These are phyloP conservation scores for Talaromyces nanjingensis DNA, from an alignment of 495 filamentous ascomycete genomes.

Conservation along the genomic window DNA sequence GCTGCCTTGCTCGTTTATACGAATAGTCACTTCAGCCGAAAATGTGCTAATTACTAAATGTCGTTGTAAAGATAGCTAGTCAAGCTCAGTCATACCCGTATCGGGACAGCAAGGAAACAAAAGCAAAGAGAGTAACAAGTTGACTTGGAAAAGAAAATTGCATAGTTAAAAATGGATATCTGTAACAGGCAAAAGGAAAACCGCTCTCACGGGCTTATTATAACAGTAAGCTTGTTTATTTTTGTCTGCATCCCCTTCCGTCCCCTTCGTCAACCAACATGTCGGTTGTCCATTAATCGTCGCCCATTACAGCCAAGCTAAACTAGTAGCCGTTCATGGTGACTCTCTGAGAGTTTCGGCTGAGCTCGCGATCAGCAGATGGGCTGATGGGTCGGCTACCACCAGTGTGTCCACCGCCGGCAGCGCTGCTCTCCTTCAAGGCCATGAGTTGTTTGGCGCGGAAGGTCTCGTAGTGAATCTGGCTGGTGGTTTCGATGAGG, in stretches of 20 bases:
- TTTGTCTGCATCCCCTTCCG: not conserved
- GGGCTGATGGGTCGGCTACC: constrained; percentile 92
- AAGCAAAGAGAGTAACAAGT: not conserved
- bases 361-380: constrained; percentile 87
- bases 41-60: not conserved
- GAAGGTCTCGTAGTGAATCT: constrained; percentile 99
- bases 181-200: constrained; percentile 22
- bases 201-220: constrained; percentile 2
- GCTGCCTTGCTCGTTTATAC: not conserved
- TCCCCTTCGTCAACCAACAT: not conserved
- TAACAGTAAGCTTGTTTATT: constrained; percentile 6
- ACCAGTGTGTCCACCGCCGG: constrained; percentile 52
- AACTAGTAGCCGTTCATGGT: constrained; percentile 95
- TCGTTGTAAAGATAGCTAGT: constrained; percentile 2
- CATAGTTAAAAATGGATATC: constrained; percentile 40
- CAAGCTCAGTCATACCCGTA: not conserved
- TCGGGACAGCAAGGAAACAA: not conserved
- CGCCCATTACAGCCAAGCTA: not conserved
- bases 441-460: constrained; percentile 97
- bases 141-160: constrained; percentile 15
- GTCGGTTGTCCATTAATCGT: not conserved
- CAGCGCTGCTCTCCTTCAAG: constrained; percentile 93
- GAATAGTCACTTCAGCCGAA: not conserved
- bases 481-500: constrained; percentile 97
- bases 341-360: constrained; percentile 90